phyloP scores from a whole-genome alignment of 2,329 filamentous ascomycete species.

The Hypoxylon sp. region DNA sequence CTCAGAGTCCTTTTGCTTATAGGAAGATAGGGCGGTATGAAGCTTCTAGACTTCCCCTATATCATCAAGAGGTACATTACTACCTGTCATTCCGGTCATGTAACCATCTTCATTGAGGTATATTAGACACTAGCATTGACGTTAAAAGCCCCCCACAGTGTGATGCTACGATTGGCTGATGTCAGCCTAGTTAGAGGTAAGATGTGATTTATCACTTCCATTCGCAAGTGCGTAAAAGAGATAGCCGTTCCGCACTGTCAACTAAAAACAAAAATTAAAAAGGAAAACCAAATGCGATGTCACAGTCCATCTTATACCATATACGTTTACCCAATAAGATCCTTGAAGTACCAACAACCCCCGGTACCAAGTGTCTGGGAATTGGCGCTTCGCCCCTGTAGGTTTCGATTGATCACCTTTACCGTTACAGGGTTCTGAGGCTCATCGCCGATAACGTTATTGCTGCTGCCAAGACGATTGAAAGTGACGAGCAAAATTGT shows the following conservation, averaged over 20 bases:
- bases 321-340: constrained; percentile 1
- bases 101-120: neutral
- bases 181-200: neutral
- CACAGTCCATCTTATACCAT: constrained; percentile 8
- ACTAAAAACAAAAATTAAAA: neutral
- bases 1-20: neutral
- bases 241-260: constrained; percentile 5
- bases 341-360: neutral
- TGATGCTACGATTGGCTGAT: neutral
- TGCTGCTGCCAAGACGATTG: neutral
- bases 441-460: too few species aligned
- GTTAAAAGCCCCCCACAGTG: constrained; percentile 9
- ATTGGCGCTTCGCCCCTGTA: neutral
- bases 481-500: neutral
- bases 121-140: neutral
- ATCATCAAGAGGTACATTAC: neutral
- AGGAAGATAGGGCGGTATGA: neutral
- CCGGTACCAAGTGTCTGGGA: constrained; percentile 6
- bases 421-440: neutral
- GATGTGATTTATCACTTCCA: constrained; percentile 24
- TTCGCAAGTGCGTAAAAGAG: neutral
- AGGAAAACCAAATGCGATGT: neutral
- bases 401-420: neutral
- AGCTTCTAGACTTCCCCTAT: neutral
- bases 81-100: neutral